Evolutionary conservation across 2,329 filamentous ascomycete species (phyloP).

Genomic region (Endoconidiophora polonica): DNA sequence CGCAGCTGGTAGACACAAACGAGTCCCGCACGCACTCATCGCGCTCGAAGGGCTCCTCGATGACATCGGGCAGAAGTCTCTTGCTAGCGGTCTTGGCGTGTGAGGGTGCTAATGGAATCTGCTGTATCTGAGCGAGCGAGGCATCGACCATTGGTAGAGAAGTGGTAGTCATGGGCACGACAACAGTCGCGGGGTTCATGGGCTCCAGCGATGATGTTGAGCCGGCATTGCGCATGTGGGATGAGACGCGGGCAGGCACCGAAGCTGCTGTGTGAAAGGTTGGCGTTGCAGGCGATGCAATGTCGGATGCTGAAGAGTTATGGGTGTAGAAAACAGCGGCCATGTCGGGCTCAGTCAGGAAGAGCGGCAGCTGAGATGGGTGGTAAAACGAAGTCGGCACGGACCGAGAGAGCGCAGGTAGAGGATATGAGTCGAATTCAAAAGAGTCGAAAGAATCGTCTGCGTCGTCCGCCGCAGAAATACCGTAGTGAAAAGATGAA

Average conservation of each 20-base stretch:
- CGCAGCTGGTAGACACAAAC: constrained; percentile 27
- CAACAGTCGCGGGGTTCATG: not conserved
- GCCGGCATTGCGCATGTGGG: constrained; percentile 46
- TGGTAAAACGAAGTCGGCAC: constrained; percentile 6
- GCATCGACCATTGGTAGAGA: constrained; percentile 33
- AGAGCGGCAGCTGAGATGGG: constrained; percentile 6
- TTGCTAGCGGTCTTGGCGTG: constrained; percentile 31
- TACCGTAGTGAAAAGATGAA: not conserved
- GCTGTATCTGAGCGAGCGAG: constrained; percentile 20
- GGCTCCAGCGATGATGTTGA: constrained; percentile 60
- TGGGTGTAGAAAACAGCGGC: constrained; percentile 28
- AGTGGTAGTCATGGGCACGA: constrained; percentile 27
- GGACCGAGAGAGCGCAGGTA: constrained; percentile 7
- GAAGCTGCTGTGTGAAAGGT: constrained; percentile 35
- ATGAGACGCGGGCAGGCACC: not conserved
- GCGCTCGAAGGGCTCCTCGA: constrained; percentile 63
- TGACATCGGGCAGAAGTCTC: constrained; percentile 59
- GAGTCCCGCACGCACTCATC: constrained; percentile 35
- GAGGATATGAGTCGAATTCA: constrained; percentile 12
- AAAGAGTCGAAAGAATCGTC: constrained; percentile 10
- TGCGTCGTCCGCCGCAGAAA: constrained; percentile 8
- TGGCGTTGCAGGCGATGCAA: constrained; percentile 53
- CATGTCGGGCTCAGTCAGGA: constrained; percentile 20
- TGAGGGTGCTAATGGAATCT: constrained; percentile 16
- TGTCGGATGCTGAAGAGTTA: constrained; percentile 46